These are phyloP conservation scores for Saccharomyces eubayanus DNA, from an alignment of 805 yeast species.

Conservation along the genomic window DNA sequence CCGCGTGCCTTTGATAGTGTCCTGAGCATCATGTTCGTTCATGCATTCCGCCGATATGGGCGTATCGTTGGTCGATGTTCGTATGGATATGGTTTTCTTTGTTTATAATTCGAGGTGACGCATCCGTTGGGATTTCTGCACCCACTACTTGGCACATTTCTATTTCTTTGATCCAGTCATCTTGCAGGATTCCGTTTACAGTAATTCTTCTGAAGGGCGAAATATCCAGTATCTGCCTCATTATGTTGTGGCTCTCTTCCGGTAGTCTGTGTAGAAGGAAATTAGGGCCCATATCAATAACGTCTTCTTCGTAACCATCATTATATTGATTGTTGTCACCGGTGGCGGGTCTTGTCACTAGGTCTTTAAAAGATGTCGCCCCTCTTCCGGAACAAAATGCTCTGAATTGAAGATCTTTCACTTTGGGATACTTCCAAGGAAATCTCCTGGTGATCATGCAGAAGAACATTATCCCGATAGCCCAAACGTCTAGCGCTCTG, in stretches of 20 bases:
- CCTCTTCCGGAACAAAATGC: constrained; percentile 63
- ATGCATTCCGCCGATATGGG: not conserved
- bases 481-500: constrained; percentile 86
- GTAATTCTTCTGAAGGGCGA: constrained; percentile 73
- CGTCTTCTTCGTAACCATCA: constrained; percentile 7
- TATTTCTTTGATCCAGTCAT: constrained; percentile 51
- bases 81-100: not conserved
- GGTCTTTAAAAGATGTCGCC: constrained; percentile 52
- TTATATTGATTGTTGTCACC: constrained; percentile 34
- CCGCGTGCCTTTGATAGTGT: not conserved
- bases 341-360: constrained; percentile 36
- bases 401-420: constrained; percentile 69
- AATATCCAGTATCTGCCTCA: constrained; percentile 62
- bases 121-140: not conserved
- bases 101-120: not conserved
- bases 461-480: constrained; percentile 76
- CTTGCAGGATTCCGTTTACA: constrained; percentile 60
- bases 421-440: constrained; percentile 85
- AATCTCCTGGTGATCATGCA: constrained; percentile 84
- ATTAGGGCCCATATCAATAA: constrained; percentile 45
- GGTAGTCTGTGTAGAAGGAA: constrained; percentile 58
- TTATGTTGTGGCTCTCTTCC: constrained; percentile 49
- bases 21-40: not conserved
- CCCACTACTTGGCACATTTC: constrained; percentile 62
- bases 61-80: not conserved